Conservation (phyloP, 2,329 filamentous ascomycete genomes). For the Parascedosporium putredinis region DNA sequence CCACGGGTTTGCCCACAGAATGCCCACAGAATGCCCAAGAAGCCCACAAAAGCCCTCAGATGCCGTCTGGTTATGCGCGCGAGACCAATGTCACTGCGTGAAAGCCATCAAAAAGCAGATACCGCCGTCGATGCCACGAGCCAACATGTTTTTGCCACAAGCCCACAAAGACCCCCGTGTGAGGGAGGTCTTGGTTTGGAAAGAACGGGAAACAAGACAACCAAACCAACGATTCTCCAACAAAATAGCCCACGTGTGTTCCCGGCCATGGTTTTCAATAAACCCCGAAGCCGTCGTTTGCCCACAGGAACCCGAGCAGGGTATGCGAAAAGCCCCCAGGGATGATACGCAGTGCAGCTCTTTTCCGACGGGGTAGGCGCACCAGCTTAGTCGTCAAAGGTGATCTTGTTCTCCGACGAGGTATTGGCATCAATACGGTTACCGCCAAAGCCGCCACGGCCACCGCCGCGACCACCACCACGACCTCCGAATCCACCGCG, state of each 20-base stretch:
- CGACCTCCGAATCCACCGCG: conserved; percentile 35
- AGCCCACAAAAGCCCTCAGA: conserved; percentile 20
- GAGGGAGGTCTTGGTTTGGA: too few relatives aligned
- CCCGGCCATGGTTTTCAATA: conserved; percentile 16
- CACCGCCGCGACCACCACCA: conserved; percentile 29
- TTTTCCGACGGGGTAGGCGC: too few relatives aligned
- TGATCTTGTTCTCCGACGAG: conserved; percentile 63
- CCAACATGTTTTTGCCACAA: conserved; percentile 21
- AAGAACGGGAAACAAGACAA: too few relatives aligned
- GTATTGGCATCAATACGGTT: conserved; percentile 18
- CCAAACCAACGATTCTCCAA: too few relatives aligned
- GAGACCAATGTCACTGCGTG: conserved; percentile 7
- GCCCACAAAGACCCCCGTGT: too few relatives aligned
- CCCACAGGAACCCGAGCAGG: conserved; percentile 22
- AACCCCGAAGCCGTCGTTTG: conserved; percentile 46
- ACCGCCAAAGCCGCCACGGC: conserved; percentile 36
- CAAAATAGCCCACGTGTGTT: neutral
- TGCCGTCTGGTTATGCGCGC: conserved; percentile 13
- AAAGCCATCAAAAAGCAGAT: conserved; percentile 1
- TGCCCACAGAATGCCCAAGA: conserved; percentile 13
- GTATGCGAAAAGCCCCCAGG: conserved; percentile 44
- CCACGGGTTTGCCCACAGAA: neutral
- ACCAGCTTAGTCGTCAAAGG: conserved; percentile 44
- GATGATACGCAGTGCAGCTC: too few relatives aligned
- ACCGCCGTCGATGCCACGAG: conserved; percentile 23